Evolutionary conservation across 148 eudicot genomes (phyloP), one percentile per base, ranked within the genome.

Genomic region (Silene conica): DNA sequence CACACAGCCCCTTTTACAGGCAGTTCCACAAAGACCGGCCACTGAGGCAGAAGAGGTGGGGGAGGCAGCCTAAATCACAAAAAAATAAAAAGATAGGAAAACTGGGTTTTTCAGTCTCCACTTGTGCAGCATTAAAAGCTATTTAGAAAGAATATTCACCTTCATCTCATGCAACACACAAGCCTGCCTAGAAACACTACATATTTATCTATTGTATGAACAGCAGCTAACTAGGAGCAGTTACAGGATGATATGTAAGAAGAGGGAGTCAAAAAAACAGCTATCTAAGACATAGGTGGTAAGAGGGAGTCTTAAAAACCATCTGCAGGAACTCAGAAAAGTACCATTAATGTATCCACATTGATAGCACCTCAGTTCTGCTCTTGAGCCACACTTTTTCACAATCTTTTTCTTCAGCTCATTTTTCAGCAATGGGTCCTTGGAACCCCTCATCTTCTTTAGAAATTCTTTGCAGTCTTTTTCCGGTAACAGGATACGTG

Each of bases 301-400:
- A 41, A 48, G 74, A 2, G 41, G 20, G 50, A 46, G 41, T 61
- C 34, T 48, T 52, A 31, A 68, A 23, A 20, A 55, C 68, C 38
- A 31, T 70, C 48, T 46, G 46, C 67, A 64, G 56, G 22, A 10
- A 20, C 15, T 34, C n/a, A 21, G 52, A 59, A 21, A 75, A 16
- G 22, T 80, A 96, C 99, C 99, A 62, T 96, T 92, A 71, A 76
- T 70, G 82, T 87, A 92, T 82, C 96, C 94, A 79, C 99, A 96
- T 80, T 84, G 80, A 41, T 79, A 83, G 79, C 99, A 96, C 80
- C 63, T 73, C 64, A 84, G 80, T 66, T 67, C 77, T 38, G 85
- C 73, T 82, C 81, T 86, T 45, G 78, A 76, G 72, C 86, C 77
- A 78, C 89, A 85, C 83, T 66, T 90, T 76, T 85, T 85, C 23